Percentiles rank a stretch among this genome's conserved stretches.
Conservation (phyloP, 495 filamentous ascomycete genomes). For the Ramalina intermedia region DNA sequence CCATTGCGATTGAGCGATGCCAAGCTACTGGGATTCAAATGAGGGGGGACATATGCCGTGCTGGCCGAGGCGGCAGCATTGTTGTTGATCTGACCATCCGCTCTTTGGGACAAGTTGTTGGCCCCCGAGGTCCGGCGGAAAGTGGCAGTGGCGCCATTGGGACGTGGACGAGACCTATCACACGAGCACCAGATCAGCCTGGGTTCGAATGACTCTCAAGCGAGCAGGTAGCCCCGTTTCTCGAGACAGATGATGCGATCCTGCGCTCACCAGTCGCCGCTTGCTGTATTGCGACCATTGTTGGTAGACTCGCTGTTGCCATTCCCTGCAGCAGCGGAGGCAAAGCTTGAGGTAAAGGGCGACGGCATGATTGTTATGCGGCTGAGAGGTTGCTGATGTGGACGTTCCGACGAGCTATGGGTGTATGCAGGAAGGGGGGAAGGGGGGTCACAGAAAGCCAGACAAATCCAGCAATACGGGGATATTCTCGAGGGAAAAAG, state of each 20-base stretch:
- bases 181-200: constrained; percentile 7
- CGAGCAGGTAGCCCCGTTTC: neutral
- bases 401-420: no score
- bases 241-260: neutral
- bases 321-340: constrained; percentile 67
- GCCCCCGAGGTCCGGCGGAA: constrained; percentile 72
- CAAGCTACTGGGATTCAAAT: constrained; percentile 30
- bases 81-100: constrained; percentile 31
- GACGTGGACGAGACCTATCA: constrained; percentile 45
- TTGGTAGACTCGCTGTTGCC: constrained; percentile 38
- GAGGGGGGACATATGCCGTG: constrained; percentile 47
- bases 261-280: constrained; percentile 43
- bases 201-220: constrained; percentile 7
- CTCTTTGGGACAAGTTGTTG: constrained; percentile 39
- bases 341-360: constrained; percentile 70
- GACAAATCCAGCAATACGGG: no score
- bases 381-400: no score
- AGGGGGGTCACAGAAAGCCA: no score
- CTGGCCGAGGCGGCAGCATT: constrained; percentile 35
- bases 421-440: no score
- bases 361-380: constrained; percentile 42
- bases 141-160: constrained; percentile 72
- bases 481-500: no score
- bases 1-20: constrained; percentile 38
- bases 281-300: constrained; percentile 19